Evolutionary conservation across 1,284 basidiomycete species (phyloP), one percentile per base, ranked within the genome.

Genomic region (Hypsizygus ulmarius): DNA sequence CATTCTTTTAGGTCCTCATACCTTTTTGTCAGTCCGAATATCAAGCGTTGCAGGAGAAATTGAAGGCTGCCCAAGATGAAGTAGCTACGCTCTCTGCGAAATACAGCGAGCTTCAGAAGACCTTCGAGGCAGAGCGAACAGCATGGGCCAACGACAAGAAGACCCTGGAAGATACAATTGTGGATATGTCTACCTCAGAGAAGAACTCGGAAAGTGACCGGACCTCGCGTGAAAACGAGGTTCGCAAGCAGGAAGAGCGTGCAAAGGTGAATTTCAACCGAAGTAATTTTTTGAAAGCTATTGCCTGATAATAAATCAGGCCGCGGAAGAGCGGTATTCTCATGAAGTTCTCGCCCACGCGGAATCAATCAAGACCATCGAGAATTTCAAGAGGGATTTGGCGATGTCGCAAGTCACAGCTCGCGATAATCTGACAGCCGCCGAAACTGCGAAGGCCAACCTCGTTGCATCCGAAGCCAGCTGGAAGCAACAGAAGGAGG

Each of bases 311-410:
- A 52, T 18, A 8, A 25, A 27, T 1, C 47, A 90, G 81, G 79
- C 84, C 55, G 89, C 90, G 1, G 89, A 94, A 63, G 83, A 87
- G 47, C 82, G 86, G 48, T 93, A 93, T 58, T 78, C 84, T 14
- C 76, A 83, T 34, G 90, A 92, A 60, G 78, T 93, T n/a, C 67
- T 93, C 19, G 74, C 87, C 1, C 92, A 94, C 64, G 91, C 90
- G 0, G 85, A 92, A 41, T 78, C 87, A 1, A 84, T 93, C 71
- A 90, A 90, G 67, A 59, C 72, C 5, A 74, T 90, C 14, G 79
- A 85, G 14, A 70, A 66, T 10, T 71, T 92, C 51, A 87, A 84
- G 64, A 73, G 78, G 48, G 79, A 90, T 41, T 70, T 93, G 2
- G 61, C 70, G 9, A 61, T 68, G 18, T 66, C 74, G 9, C 81